Percentiles rank a stretch among this genome's conserved stretches.
Evolutionary conservation across 2,329 filamentous ascomycete genomes (phyloP).

Genomic region (Colletotrichum noveboracense): DNA sequence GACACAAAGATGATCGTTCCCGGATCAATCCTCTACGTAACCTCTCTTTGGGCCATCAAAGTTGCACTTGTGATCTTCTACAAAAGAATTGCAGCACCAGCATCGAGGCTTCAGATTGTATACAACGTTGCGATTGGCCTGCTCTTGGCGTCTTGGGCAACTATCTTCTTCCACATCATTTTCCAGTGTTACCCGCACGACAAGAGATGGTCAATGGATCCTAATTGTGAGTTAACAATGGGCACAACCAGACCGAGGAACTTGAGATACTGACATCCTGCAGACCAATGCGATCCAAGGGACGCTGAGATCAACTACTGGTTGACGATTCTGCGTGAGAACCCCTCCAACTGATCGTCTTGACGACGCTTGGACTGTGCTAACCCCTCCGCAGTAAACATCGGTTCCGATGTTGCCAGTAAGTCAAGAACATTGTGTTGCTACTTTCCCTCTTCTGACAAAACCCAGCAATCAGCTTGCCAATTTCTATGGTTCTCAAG

Average conservation of each 20-base stretch:
- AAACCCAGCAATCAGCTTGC: constrained; percentile 31
- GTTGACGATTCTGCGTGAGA: constrained; percentile 21
- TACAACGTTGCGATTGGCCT: constrained; percentile 40
- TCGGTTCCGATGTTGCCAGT: not conserved
- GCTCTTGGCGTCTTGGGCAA: constrained; percentile 32
- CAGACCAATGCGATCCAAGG: constrained; percentile 18
- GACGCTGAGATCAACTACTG: constrained; percentile 22
- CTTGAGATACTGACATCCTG: not conserved
- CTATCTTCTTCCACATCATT: constrained; percentile 43
- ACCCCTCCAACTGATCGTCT: not conserved
- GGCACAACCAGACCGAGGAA: not conserved
- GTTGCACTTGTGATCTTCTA: constrained; percentile 45
- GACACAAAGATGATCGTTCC: constrained; percentile 41
- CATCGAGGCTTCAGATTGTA: constrained; percentile 37
- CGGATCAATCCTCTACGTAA: constrained; percentile 43
- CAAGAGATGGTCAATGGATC: constrained; percentile 34
- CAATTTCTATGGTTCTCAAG: constrained; percentile 38
- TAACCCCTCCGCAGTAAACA: not conserved
- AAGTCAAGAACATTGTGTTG: not conserved
- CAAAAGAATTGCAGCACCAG: constrained; percentile 40
- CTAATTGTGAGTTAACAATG: constrained; percentile 21
- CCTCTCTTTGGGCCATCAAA: constrained; percentile 46
- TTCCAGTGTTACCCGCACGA: constrained; percentile 42
- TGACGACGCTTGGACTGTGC: not conserved
- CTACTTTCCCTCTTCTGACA: not conserved